Evolutionary conservation across 164 flowering plant species (phyloP), one percentile per base, ranked within the genome.

Genomic region (Aristolochia californica): DNA sequence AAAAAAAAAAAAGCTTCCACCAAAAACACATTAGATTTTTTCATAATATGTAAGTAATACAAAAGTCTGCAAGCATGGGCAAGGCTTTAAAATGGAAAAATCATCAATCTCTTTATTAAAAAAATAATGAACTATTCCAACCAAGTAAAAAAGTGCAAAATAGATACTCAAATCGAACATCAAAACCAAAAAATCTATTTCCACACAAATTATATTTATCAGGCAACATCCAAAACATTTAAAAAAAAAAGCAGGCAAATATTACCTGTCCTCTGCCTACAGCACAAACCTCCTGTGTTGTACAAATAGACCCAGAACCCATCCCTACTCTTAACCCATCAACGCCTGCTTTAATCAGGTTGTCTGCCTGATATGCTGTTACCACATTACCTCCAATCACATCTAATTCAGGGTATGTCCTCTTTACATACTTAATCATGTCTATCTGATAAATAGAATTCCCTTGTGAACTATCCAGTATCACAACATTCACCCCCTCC

Each of bases 221-320:
- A 25, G 15, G 45, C n/a, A 5, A 57, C 11, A 45, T 45, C 23
- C 15, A 24, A n/a, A 26, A 2, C 24, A 43, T 22, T 21, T 3
- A 28, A 51, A 51, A 25, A n/a, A n/a, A 53, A 25, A 16, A 13
- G 5, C 23, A 58, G 34, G 21, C 3, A 60, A 20, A 12, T 15
- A 13, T 55, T 72, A 87, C 97, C 97, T 91, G 97, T 20, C 96
- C 97, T 59, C 96, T 72, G 2, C 97, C 97, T 1, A 85, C 97
- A 5, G 97, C 97, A 57, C 97, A 91, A 28, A 91, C 97, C 66
- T 87, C 96, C 71, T 91, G 97, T 0, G 97, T 91, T 20, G 98
- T 91, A 62, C 96, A 91, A 61, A 91, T 88, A 28, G 98, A 86
- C 0, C 98, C 98, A 60, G 98, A 88, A 4, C 96, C 98, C 98